phyloP scores from a whole-genome alignment of 805 yeast genomes.

The Metschnikowia proteae region DNA sequence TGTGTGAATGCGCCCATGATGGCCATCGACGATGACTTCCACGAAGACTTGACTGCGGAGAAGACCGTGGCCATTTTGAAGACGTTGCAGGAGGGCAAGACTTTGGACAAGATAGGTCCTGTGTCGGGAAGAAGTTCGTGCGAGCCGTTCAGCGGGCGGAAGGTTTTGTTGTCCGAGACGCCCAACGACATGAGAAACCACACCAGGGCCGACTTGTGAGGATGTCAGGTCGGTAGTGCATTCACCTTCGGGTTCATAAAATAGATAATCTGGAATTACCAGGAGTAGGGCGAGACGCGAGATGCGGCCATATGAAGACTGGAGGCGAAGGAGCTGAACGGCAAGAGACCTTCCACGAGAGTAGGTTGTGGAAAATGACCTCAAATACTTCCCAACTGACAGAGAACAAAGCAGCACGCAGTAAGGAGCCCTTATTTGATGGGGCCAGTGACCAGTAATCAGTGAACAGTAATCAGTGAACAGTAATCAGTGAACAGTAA shows the following conservation, averaged over 20 bases:
- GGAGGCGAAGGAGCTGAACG: too few species aligned
- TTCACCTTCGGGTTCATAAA: slow-evolving; percentile 6
- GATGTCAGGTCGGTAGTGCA: not conserved
- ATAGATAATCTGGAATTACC: slow-evolving; percentile 4
- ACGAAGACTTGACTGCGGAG: slow-evolving; percentile 75
- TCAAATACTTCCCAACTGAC: too few species aligned
- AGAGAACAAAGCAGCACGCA: too few species aligned
- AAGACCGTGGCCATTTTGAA: slow-evolving; percentile 58
- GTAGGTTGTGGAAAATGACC: too few species aligned
- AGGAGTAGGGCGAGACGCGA: not conserved
- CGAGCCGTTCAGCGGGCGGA: slow-evolving; percentile 73
- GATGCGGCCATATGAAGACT: too few species aligned
- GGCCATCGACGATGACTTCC: slow-evolving; percentile 77
- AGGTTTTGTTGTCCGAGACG: slow-evolving; percentile 54
- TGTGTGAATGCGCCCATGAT: slow-evolving; percentile 91
- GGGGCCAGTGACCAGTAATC: too few species aligned
- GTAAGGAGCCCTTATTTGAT: too few species aligned
- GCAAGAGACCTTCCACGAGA: too few species aligned
- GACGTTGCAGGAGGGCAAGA: slow-evolving; percentile 60
- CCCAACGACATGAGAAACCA: slow-evolving; percentile 67
- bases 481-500: too few species aligned
- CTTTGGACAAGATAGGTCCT: slow-evolving; percentile 61
- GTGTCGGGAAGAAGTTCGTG: slow-evolving; percentile 64
- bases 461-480: too few species aligned
- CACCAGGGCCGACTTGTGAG: slow-evolving; percentile 67